Evolutionary conservation across 1,284 basidiomycete genomes (phyloP).

Genomic region (Trichosporon asahii): DNA sequence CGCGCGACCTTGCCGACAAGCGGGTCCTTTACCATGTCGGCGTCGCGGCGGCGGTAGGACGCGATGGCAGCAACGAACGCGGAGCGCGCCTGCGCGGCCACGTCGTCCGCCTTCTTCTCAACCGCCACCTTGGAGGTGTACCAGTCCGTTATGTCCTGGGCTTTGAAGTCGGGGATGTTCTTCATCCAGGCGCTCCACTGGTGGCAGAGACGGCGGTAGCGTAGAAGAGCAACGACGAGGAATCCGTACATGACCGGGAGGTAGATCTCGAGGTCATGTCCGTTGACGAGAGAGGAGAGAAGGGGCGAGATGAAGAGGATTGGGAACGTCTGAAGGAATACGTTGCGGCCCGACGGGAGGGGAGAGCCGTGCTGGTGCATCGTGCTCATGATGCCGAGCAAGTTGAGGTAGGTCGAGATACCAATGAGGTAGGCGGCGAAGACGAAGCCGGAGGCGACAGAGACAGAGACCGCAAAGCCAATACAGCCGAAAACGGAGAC

Average conservation of each 20-base stretch:
- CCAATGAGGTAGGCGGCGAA: conserved; percentile 17
- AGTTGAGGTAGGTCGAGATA: conserved; percentile 20
- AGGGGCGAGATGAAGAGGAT: conserved; percentile 15
- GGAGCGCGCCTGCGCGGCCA: neutral
- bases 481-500: conserved; percentile 7
- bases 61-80: conserved; percentile 12
- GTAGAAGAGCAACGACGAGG: conserved; percentile 4
- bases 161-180: conserved; percentile 15
- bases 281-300: conserved; percentile 12
- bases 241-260: conserved; percentile 17
- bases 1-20: conserved; percentile 13
- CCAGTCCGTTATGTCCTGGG: conserved; percentile 14
- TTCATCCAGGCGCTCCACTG: conserved; percentile 19
- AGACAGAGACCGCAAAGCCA: conserved; percentile 8
- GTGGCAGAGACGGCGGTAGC: conserved; percentile 18
- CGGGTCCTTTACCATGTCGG: conserved; percentile 7
- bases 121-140: neutral
- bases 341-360: conserved; percentile 17
- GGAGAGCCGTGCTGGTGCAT: conserved; percentile 21
- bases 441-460: conserved; percentile 11
- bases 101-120: conserved; percentile 12
- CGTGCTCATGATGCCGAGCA: conserved; percentile 20
- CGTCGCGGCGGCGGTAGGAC: neutral
- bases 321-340: conserved; percentile 14
- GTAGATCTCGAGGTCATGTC: conserved; percentile 19